Percentiles rank a stretch among this genome's conserved stretches.
Conservation (phyloP, 1,284 basidiomycete genomes). For the Cutaneotrichosporon dermatis region DNA sequence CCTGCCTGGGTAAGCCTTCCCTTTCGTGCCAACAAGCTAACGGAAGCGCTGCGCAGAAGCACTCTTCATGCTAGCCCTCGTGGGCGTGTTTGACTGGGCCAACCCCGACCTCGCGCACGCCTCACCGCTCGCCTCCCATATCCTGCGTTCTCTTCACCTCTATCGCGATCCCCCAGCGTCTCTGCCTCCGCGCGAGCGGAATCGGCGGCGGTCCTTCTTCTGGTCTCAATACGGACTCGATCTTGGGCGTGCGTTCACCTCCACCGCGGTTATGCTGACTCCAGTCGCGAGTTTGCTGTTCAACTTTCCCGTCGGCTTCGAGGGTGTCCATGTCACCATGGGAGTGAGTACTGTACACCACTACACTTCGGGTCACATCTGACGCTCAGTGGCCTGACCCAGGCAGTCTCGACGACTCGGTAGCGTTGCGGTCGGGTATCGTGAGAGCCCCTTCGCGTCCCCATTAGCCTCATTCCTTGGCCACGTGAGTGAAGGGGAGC, state of each 20-base stretch:
- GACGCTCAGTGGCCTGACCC: conserved; percentile 4
- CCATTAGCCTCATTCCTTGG: too few species aligned
- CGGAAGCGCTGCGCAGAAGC: conserved; percentile 5
- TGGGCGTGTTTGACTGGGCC: conserved; percentile 9
- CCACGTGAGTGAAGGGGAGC: too few species aligned
- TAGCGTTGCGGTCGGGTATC: background rate
- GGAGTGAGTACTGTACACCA: too few species aligned
- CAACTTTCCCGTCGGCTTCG: background rate
- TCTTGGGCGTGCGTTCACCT: background rate
- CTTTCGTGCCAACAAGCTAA: background rate
- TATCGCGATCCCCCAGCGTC: conserved; percentile 2
- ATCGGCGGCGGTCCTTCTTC: conserved; percentile 7
- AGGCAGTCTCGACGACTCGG: conserved; percentile 1
- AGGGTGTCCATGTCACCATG: conserved; percentile 5
- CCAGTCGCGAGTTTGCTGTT: background rate
- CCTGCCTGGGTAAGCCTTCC: conserved; percentile 1
- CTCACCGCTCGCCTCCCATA: background rate
- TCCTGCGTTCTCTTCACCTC: background rate
- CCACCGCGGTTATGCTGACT: background rate
- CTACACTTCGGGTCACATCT: too few species aligned
- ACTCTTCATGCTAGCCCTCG: conserved; percentile 4
- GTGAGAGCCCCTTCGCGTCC: too few species aligned
- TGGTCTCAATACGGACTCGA: conserved; percentile 5
- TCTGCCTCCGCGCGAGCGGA: conserved; percentile 2
- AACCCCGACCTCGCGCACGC: conserved; percentile 3